phyloP scores from a whole-genome alignment of 2,329 filamentous ascomycete genomes.

The Penicillium sclerotigenum region DNA sequence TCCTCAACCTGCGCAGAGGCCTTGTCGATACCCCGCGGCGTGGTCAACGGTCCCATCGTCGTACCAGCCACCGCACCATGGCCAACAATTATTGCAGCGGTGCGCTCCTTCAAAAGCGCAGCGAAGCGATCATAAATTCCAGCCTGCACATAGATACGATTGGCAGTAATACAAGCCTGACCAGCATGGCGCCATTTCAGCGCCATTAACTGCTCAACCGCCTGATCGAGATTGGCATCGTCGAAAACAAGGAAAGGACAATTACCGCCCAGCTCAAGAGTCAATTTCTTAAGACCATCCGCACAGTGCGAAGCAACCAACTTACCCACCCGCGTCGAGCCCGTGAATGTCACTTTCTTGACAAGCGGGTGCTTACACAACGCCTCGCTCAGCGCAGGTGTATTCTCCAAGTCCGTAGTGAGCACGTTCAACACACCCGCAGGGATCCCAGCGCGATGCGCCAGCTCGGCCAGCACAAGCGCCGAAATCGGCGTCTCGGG shows the following conservation, averaged over 20 bases:
- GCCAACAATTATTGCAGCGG: conserved; percentile 55
- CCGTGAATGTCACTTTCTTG: conserved; percentile 61
- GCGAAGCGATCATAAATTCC: conserved; percentile 53
- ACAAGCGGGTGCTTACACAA: conserved; percentile 56
- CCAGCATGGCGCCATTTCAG: conserved; percentile 45
- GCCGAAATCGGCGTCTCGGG: conserved; percentile 63
- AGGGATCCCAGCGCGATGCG: conserved; percentile 55
- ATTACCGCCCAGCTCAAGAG: conserved; percentile 63
- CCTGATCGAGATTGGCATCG: conserved; percentile 58
- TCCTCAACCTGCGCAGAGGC: conserved; percentile 60
- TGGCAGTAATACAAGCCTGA: conserved; percentile 47
- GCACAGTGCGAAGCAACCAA: conserved; percentile 59
- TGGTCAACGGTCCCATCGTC: conserved; percentile 61
- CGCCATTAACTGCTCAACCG: conserved; percentile 39
- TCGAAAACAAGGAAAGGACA: conserved; percentile 64
- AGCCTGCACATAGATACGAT: conserved; percentile 45
- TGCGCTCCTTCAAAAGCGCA: conserved; percentile 52
- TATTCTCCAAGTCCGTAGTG: conserved; percentile 49
- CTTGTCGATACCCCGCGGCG: conserved; percentile 55
- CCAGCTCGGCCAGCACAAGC: conserved; percentile 52
- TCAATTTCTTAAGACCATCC: conserved; percentile 62
- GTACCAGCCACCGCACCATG: conserved; percentile 55
- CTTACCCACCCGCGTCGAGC: conserved; percentile 60
- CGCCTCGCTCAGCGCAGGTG: conserved; percentile 44
- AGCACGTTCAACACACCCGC: conserved; percentile 61